Evolutionary conservation across 1,139 yeast species (phyloP).

Genomic region (Protomyces pachydermus): DNA sequence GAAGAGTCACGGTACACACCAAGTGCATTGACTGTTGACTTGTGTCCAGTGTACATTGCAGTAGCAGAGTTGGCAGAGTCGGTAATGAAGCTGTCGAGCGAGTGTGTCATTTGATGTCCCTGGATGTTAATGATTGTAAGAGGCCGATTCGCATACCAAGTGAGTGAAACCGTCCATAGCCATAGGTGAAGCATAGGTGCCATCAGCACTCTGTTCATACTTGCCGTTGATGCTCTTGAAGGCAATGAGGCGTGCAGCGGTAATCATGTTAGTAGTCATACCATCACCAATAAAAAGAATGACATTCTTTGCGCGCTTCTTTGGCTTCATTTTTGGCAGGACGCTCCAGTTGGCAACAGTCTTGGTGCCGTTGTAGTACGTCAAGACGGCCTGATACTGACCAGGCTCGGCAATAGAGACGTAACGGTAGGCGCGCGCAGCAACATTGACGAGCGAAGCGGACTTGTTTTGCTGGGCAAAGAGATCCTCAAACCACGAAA

Average conservation of each 20-base stretch:
- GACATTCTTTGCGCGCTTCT: constrained; percentile 7
- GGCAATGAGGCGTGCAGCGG: constrained; percentile 8
- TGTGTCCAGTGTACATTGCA: constrained; percentile 11
- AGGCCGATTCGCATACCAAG: neutral
- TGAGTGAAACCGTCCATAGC: constrained; percentile 7
- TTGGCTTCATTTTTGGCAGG: neutral
- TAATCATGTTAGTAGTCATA: constrained; percentile 16
- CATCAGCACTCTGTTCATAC: neutral
- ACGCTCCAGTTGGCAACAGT: constrained; percentile 7
- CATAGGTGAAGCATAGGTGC: constrained; percentile 1
- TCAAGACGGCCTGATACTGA: neutral
- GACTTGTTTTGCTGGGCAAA: constrained; percentile 2
- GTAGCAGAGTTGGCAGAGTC: constrained; percentile 11
- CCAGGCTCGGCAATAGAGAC: constrained; percentile 11
- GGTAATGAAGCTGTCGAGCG: constrained; percentile 11
- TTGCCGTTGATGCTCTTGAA: constrained; percentile 7
- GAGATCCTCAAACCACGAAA: constrained; percentile 13
- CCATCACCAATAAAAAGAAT: constrained; percentile 14
- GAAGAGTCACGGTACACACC: constrained; percentile 7
- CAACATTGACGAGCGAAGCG: constrained; percentile 10
- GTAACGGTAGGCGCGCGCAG: constrained; percentile 7
- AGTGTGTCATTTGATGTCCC: neutral
- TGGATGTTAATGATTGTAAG: neutral
- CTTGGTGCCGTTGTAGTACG: constrained; percentile 13
- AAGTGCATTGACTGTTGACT: constrained; percentile 12